These are phyloP conservation scores for Misopates orontium DNA, from an alignment of 257 asterid species.

Conservation along the genomic window DNA sequence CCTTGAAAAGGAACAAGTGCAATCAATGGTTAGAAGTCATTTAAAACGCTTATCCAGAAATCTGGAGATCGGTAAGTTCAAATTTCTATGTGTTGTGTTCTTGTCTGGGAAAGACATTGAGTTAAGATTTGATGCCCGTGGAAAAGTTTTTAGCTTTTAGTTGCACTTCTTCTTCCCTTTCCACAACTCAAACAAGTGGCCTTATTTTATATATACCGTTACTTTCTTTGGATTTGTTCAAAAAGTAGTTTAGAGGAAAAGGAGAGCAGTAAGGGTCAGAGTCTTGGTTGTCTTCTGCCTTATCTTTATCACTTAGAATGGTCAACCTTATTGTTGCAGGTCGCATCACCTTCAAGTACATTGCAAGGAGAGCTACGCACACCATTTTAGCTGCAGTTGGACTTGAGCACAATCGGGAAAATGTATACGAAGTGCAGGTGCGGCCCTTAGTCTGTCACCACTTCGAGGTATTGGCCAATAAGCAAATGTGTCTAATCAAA, in stretches of 20 bases:
- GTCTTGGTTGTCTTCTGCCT: background rate
- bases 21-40: constrained; percentile 43
- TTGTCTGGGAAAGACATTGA: too few relatives aligned
- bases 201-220: constrained; percentile 6
- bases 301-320: constrained; percentile 10
- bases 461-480: constrained; percentile 25
- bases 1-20: constrained; percentile 44
- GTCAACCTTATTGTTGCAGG: constrained; percentile 39
- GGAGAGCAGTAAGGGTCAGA: too few relatives aligned
- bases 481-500: constrained; percentile 17
- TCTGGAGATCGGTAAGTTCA: constrained; percentile 36
- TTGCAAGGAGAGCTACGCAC: constrained; percentile 60
- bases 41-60: constrained; percentile 44
- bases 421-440: constrained; percentile 35
- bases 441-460: constrained; percentile 35
- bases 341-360: constrained; percentile 50
- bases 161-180: too few relatives aligned
- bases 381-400: constrained; percentile 63
- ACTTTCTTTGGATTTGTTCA: constrained; percentile 3
- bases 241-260: constrained; percentile 3
- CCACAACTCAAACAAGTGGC: background rate
- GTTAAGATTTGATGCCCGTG: too few relatives aligned
- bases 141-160: too few relatives aligned
- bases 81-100: too few relatives aligned
- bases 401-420: constrained; percentile 36